Evolutionary conservation across 352 stramenopile genomes (phyloP), one percentile per base, ranked within the genome.

Genomic region (Discostella stelligera): DNA sequence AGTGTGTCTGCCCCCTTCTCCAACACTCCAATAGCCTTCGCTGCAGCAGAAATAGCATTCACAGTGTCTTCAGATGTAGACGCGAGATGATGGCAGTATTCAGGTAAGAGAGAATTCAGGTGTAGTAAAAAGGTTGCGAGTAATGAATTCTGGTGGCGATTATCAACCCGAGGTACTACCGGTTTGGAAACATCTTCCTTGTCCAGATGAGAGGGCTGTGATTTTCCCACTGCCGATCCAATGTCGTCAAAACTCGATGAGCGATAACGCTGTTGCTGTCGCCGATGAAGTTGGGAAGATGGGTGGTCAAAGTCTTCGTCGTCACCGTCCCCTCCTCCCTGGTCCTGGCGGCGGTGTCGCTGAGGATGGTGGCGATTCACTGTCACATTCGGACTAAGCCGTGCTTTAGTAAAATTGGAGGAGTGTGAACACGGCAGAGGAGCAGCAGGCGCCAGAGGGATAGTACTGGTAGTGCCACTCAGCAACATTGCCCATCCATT

Each of bases 41-140:
- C 59, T 21, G 74, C 74, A 11, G 41, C 53, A 41, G 27, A 66
- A 21, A 56, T 65, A 27, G 55, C 67, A 59, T 30, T 20, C 0
- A 54, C 7, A 21, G 65, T 59, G 49, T 77, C 48, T 23, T 56
- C 49, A 3, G 74, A 23, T 8, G 74, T 65, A 0, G 14, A 55
- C 0, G 44, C 23, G 21, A 82, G 63, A 54, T 82, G 62, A 8
- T 54, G 39, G 46, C 62, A 77, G 32, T 77, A 82, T 66, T 71
- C 53, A 20, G 74, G 74, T 50, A 82, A 61, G 18, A 77, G n/a
- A 30, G 71, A 65, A 58, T 82, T 61, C 18, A 82, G 48, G 49
- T 53, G 48, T n/a, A 77, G 54, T 13, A 82, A 66, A 27, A 82
- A 74, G 3, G 59, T 59, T 4, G 74, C 69, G 7, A 82, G 49